Evolutionary conservation across 1,284 basidiomycete genomes (phyloP).

Genomic region (Microbotryum silenes-acaulis): DNA sequence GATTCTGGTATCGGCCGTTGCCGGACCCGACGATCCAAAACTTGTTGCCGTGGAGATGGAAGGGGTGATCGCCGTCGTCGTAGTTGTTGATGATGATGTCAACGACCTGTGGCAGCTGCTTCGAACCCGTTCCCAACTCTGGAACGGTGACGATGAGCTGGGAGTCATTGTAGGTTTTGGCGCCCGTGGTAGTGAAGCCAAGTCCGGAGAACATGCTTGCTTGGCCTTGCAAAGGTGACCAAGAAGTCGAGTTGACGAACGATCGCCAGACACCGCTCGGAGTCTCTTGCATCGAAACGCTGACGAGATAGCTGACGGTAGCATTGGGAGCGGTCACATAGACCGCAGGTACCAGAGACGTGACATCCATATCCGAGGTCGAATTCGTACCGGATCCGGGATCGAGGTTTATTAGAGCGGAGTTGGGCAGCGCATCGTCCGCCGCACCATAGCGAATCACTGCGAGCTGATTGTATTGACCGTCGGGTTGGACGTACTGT

Average conservation of each 20-base stretch:
- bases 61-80: constrained; percentile 47
- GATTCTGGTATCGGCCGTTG: constrained; percentile 37
- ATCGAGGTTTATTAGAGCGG: not conserved
- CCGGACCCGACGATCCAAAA: constrained; percentile 43
- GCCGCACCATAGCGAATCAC: constrained; percentile 38
- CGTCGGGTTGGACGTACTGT: constrained; percentile 39
- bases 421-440: constrained; percentile 4
- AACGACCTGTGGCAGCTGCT: constrained; percentile 25
- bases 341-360: constrained; percentile 11
- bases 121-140: not conserved
- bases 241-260: constrained; percentile 43
- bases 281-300: constrained; percentile 42
- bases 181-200: constrained; percentile 11
- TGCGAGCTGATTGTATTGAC: constrained; percentile 40
- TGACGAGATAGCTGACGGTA: constrained; percentile 32
- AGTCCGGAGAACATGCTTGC: constrained; percentile 15
- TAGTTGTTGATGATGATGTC: constrained; percentile 38
- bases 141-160: constrained; percentile 31
- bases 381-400: constrained; percentile 9
- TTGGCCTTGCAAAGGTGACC: constrained; percentile 7
- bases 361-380: constrained; percentile 14
- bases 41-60: constrained; percentile 46
- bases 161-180: constrained; percentile 11
- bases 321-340: constrained; percentile 17
- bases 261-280: constrained; percentile 40